These are phyloP conservation scores for Mycena metata DNA, from an alignment of 768 basidiomycete species.

Conservation along the genomic window DNA sequence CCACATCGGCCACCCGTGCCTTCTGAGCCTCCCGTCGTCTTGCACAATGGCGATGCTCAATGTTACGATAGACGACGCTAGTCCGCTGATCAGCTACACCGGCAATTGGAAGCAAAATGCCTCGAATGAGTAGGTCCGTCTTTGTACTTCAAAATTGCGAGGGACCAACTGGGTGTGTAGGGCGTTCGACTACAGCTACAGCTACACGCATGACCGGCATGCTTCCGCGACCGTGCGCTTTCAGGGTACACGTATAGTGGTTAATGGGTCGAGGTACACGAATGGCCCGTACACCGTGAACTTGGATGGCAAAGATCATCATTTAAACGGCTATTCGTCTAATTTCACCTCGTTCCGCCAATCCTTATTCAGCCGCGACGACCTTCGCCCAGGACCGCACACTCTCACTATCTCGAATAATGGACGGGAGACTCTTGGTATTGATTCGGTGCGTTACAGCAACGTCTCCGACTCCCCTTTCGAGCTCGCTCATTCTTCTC, in stretches of 20 bases:
- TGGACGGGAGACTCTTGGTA: constrained; percentile 18
- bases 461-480: background rate
- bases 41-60: constrained; percentile 28
- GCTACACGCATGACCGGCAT: background rate
- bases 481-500: background rate
- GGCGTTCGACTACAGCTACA: constrained; percentile 1
- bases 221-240: constrained; percentile 26
- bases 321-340: background rate
- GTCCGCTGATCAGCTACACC: constrained; percentile 31
- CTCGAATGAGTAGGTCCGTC: constrained; percentile 32
- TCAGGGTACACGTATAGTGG: constrained; percentile 19
- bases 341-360: background rate
- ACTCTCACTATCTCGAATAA: constrained; percentile 25
- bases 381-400: constrained; percentile 8
- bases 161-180: constrained; percentile 10
- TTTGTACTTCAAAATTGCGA: background rate
- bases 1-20: background rate
- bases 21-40: background rate
- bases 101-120: constrained; percentile 21
- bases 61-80: constrained; percentile 28
- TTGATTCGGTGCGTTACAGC: constrained; percentile 31
- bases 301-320: constrained; percentile 3
- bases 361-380: constrained; percentile 9
- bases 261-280: constrained; percentile 21
- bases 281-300: constrained; percentile 28